Evolutionary conservation across 2,329 filamentous ascomycete genomes (phyloP).

Genomic region (Ophiosphaerella korrae): DNA sequence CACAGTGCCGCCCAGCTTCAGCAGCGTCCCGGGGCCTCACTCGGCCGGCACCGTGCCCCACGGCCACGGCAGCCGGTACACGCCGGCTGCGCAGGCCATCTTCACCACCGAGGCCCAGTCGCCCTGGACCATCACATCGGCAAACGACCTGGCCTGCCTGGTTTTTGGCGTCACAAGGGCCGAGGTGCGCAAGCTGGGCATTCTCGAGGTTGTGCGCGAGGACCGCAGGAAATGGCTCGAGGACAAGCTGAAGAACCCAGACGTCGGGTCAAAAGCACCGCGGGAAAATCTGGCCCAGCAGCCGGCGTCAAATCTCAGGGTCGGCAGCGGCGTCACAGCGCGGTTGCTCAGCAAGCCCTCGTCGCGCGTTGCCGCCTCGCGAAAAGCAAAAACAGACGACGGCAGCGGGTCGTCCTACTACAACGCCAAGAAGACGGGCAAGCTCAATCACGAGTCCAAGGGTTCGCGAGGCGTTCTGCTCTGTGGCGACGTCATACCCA

Average conservation of each 20-base stretch:
- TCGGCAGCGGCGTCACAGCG: conserved; percentile 86
- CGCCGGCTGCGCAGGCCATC: conserved; percentile 90
- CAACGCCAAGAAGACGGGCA: conserved; percentile 58
- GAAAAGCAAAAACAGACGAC: conserved; percentile 69
- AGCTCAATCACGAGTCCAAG: conserved; percentile 68
- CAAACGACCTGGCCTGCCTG: conserved; percentile 93
- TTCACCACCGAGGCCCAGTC: conserved; percentile 92
- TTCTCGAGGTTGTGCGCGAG: conserved; percentile 90
- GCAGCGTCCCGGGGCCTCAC: conserved; percentile 40
- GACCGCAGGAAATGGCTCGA: conserved; percentile 90
- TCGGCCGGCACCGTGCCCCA: conserved; percentile 61
- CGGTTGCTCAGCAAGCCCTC: conserved; percentile 83
- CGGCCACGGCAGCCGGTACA: conserved; percentile 87
- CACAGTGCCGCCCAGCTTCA: conserved; percentile 42
- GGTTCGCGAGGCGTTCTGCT: conserved; percentile 88
- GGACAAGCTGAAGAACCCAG: conserved; percentile 74
- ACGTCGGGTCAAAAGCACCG: conserved; percentile 52
- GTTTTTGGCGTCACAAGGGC: conserved; percentile 99
- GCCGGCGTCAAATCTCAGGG: conserved; percentile 56
- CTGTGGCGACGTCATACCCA: conserved; percentile 97
- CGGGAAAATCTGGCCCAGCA: conserved; percentile 32
- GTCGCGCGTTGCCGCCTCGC: conserved; percentile 59
- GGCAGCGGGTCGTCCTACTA: conserved; percentile 57
- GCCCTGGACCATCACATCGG: conserved; percentile 94
- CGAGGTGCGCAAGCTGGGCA: conserved; percentile 92